Percentiles rank a stretch among this genome's conserved stretches.
Evolutionary conservation across 176 grass and related monocot genomes (phyloP).

Genomic region (Eragrostis curvula): DNA sequence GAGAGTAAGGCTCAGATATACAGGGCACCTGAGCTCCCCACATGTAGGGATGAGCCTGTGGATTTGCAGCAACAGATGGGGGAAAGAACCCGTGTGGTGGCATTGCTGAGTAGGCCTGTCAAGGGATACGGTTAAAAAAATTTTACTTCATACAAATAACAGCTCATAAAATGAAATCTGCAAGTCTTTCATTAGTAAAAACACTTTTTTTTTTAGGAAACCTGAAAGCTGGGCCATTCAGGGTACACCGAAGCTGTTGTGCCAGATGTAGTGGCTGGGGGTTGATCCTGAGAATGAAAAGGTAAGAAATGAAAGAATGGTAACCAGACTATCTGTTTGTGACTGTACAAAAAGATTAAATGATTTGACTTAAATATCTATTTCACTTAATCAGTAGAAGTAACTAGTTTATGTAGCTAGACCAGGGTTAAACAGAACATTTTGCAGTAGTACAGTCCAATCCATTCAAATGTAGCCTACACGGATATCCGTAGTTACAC

Average conservation of each 20-base stretch:
- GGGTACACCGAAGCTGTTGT: slow-evolving; percentile 63
- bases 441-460: slow-evolving; percentile 16
- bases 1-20: slow-evolving; percentile 9
- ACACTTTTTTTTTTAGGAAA: slow-evolving; percentile 38
- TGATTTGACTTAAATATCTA: slow-evolving; percentile 14
- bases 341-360: background rate
- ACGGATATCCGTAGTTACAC: background rate
- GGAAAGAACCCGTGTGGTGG: slow-evolving; percentile 86
- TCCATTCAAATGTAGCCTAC: slow-evolving; percentile 3
- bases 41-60: slow-evolving; percentile 95
- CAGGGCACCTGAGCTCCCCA: slow-evolving; percentile 90
- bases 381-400: slow-evolving; percentile 14
- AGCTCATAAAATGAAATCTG: background rate
- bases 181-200: background rate
- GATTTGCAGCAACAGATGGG: slow-evolving; percentile 59
- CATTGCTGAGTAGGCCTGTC: slow-evolving; percentile 79
- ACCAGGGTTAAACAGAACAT: slow-evolving; percentile 30
- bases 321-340: slow-evolving; percentile 26
- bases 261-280: slow-evolving; percentile 59
- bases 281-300: slow-evolving; percentile 67
- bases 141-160: slow-evolving; percentile 17
- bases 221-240: slow-evolving; percentile 94
- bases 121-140: slow-evolving; percentile 8
- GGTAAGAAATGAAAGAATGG: slow-evolving; percentile 18
- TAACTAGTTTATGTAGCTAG: slow-evolving; percentile 12